Conservation (phyloP, 2,329 filamentous ascomycete genomes). For the Colletotrichum cordylinicola region DNA sequence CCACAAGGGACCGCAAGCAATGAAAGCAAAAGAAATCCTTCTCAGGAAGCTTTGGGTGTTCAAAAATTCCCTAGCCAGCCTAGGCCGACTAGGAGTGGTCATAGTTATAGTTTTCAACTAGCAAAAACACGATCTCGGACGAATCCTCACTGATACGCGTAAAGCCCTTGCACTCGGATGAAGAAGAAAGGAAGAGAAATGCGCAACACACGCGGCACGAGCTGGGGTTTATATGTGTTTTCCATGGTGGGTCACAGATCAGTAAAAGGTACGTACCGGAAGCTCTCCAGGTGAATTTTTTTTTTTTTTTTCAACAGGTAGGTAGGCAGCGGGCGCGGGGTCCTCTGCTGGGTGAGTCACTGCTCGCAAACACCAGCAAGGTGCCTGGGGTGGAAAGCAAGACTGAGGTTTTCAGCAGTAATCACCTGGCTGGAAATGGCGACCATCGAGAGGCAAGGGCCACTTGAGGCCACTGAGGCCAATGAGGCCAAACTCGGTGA, state of each 20-base stretch:
- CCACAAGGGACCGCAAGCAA: constrained; percentile 47
- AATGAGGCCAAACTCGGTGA: neutral
- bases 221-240: neutral
- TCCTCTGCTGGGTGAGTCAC: constrained; percentile 14
- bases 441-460: neutral
- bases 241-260: neutral
- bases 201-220: neutral
- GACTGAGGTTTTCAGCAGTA: neutral
- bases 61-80: constrained; percentile 84
- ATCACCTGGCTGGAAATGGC: neutral
- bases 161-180: constrained; percentile 78
- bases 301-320: no score
- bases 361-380: neutral
- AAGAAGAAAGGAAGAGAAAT: constrained; percentile 44
- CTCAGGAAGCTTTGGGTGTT: constrained; percentile 42
- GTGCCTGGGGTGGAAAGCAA: neutral
- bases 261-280: constrained; percentile 9
- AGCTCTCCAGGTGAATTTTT: neutral
- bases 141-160: constrained; percentile 86
- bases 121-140: constrained; percentile 89
- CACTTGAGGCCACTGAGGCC: neutral
- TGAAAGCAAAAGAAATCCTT: constrained; percentile 47
- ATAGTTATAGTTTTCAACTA: constrained; percentile 85
- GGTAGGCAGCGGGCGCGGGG: constrained; percentile 1
- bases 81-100: constrained; percentile 76